A percentile compares a stretch with the other conserved stretches of the same genome.
phyloP scores from a whole-genome alignment of 2,329 filamentous ascomycete genomes.

The Beauveria caledonica region DNA sequence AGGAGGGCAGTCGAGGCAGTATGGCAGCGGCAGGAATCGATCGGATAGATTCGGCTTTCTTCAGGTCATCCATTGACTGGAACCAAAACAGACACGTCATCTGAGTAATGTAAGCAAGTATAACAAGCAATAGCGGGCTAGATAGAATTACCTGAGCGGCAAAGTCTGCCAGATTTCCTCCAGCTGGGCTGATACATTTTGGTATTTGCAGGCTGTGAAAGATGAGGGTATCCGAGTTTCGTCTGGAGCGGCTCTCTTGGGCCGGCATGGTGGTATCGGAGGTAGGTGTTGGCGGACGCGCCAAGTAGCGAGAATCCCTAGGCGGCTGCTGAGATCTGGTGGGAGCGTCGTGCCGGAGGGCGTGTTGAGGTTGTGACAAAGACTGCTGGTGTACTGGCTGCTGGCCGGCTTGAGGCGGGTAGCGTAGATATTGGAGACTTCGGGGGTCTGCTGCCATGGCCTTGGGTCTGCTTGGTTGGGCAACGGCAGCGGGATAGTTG shows the following conservation, averaged over 20 bases:
- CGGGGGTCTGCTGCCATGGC: constrained; percentile 26
- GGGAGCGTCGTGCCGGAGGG: constrained; percentile 5
- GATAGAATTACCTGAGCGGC: constrained; percentile 59
- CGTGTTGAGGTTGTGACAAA: constrained; percentile 14
- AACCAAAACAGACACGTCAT: constrained; percentile 98
- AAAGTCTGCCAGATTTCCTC: constrained; percentile 73
- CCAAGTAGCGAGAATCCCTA: constrained; percentile 21
- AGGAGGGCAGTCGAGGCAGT: constrained; percentile 51
- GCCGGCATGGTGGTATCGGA: constrained; percentile 20
- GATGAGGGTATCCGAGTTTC: constrained; percentile 39
- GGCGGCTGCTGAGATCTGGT: constrained; percentile 8
- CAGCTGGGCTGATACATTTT: constrained; percentile 63
- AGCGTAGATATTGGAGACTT: constrained; percentile 24
- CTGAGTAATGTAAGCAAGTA: constrained; percentile 33
- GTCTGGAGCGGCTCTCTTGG: constrained; percentile 20
- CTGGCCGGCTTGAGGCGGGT: constrained; percentile 19
- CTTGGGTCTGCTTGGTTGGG: constrained; percentile 26
- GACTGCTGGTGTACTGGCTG: constrained; percentile 11
- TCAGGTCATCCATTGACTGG: constrained; percentile 72
- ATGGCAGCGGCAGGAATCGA: constrained; percentile 29
- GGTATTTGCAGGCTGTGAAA: constrained; percentile 63
- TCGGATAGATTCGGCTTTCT: constrained; percentile 59
- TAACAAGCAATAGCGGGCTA: neutral
- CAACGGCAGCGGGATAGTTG: constrained; percentile 28
- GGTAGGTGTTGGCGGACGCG: constrained; percentile 30